Conservation (phyloP, 371 early-diverging fungal species). For the Thermomucor indicae-seudaticae region DNA sequence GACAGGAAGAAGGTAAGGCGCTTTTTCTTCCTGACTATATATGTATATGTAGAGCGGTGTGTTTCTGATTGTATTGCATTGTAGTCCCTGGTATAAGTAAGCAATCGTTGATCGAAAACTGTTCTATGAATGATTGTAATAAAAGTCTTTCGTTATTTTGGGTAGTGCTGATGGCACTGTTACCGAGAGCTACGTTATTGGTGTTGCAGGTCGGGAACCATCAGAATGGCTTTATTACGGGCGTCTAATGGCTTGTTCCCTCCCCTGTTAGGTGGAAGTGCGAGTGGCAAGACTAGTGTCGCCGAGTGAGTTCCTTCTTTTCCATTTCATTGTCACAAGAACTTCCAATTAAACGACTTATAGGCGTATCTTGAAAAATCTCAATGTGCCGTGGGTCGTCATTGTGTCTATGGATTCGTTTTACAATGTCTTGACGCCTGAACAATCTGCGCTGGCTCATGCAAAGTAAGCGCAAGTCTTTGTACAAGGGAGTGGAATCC, state of each 20-base stretch:
- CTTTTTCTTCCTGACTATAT: no score
- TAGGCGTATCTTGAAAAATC: constrained; percentile 66
- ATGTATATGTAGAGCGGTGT: no score
- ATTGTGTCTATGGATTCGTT: constrained; percentile 94
- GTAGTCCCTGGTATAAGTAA: constrained; percentile 39
- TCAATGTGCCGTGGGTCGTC: constrained; percentile 85
- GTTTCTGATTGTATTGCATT: no score
- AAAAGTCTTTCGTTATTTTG: not conserved
- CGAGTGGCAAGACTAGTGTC: constrained; percentile 83
- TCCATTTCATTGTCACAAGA: not conserved
- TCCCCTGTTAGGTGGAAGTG: constrained; percentile 65
- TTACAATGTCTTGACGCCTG: constrained; percentile 79
- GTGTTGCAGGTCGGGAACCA: constrained; percentile 59
- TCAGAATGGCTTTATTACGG: not conserved
- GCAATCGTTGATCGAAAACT: constrained; percentile 3
- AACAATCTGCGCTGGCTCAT: constrained; percentile 64
- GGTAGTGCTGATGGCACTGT: constrained; percentile 58
- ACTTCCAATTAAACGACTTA: not conserved
- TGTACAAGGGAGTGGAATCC: no score
- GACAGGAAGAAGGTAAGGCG: constrained; percentile 40
- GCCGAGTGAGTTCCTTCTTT: constrained; percentile 46
- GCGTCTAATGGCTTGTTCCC: not conserved
- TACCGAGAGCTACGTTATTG: constrained; percentile 67
- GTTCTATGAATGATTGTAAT: not conserved
- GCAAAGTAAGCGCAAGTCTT: constrained; percentile 48